A percentile compares a stretch with the other conserved stretches of the same genome.
phyloP scores from a whole-genome alignment of 495 filamentous ascomycete genomes.

The Aspergillus nidulans region DNA sequence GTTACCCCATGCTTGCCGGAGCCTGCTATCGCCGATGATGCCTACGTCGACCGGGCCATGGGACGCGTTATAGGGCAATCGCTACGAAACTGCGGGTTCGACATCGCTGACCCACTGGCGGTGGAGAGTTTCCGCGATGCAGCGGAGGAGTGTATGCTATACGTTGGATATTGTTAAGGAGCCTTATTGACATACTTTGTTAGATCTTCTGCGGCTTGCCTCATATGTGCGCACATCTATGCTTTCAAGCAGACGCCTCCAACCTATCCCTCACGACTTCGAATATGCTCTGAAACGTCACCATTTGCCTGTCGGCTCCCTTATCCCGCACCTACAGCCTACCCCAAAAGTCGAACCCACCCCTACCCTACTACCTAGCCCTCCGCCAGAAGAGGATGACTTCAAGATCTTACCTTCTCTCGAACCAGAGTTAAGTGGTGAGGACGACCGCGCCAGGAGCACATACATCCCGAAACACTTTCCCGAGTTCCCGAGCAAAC shows the following conservation, averaged over 20 bases:
- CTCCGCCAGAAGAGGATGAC: slow-evolving; percentile 43
- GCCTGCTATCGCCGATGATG: slow-evolving; percentile 40
- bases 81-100: slow-evolving; percentile 54
- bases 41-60: slow-evolving; percentile 49
- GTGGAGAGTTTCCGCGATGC: slow-evolving; percentile 54
- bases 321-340: slow-evolving; percentile 37
- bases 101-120: slow-evolving; percentile 51
- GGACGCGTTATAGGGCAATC: slow-evolving; percentile 52
- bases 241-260: slow-evolving; percentile 53
- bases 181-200: slow-evolving; percentile 13
- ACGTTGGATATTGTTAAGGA: neutral
- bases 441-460: slow-evolving; percentile 42
- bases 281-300: slow-evolving; percentile 52
- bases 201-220: slow-evolving; percentile 57
- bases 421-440: slow-evolving; percentile 49
- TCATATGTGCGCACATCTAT: slow-evolving; percentile 57
- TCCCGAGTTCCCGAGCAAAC: slow-evolving; percentile 65
- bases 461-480: slow-evolving; percentile 63
- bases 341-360: slow-evolving; percentile 27
- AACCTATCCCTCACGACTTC: slow-evolving; percentile 66
- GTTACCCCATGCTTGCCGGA: slow-evolving; percentile 27
- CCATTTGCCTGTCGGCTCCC: slow-evolving; percentile 32
- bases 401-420: slow-evolving; percentile 43
- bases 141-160: slow-evolving; percentile 59
- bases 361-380: slow-evolving; percentile 38